Base-by-base conservation (phyloP, 768 basidiomycete species). In the Cyclocybe aegerita region DNA sequence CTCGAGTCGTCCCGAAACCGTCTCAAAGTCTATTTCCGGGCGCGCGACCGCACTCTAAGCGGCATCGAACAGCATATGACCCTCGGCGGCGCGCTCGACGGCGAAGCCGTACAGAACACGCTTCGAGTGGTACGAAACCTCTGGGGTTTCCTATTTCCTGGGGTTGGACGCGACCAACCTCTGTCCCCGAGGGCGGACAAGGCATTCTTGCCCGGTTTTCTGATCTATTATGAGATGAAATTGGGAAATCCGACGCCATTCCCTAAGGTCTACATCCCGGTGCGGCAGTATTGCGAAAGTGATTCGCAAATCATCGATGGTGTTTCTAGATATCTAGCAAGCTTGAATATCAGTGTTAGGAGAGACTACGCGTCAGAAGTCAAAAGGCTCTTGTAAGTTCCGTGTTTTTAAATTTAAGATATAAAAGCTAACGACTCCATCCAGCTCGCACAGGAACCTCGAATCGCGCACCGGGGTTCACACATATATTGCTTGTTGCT, bases 191-290 rank as follows among this genome's bases (percentile, higher is more conserved):
- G 42, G 23, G 38, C 49, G n/a, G 39, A 44, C 36, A 39, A 50
- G 36, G 52, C 49, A 17, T 43, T 48, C 3, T 7, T 23, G 33
- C 41, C 49, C 17, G 56, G 56, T 14, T 49, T 53, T 42, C 9
- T 57, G 45, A 49, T 53, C 43, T 58, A 58, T 33, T 58, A 49
- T 43, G 57, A 58, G 45, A 49, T 58, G 41, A 58, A 38, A 23
- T 42, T 31, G 4, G 40, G 51, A n/a, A 46, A 36, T 31, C 43
- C 15, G 16, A 38, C 41, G 17, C 48, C 36, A 17, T 58, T 43
- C 50, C 57, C 57, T 1, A 58, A 58, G 16, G 53, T 58, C 14
- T 58, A 58, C 37, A 49, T 58, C 43, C 57, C 57, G 4, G 57
- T 58, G 15, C 57, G 57, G 12, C 57, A 58, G 23, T 58, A 47